Evolutionary conservation across 306 rosid species (phyloP), one percentile per base, ranked within the genome.

Genomic region (Vicia villosa): DNA sequence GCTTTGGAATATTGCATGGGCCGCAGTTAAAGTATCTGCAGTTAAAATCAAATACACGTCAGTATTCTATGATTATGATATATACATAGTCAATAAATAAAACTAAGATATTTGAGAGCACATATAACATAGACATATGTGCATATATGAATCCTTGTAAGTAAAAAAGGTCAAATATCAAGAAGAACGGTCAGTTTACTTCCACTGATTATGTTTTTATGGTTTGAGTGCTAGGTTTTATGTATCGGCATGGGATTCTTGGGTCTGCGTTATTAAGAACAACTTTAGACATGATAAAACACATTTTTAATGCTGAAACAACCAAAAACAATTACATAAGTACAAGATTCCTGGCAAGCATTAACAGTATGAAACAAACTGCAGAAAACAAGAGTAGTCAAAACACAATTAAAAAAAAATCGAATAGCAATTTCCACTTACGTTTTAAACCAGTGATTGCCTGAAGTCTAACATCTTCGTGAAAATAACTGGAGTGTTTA

Each of bases 391-490:
- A 66, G n/a, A n/a, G n/a, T 64, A 32, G 69, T 54, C 24, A 67
- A 41, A 68, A 20, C 56, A 64, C 12, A 32, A 51, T 20, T 58
- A 20, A 16, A 42, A 63, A 66, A 45, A 16, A 49, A 63, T 41
- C 32, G 37, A 49, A 61, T 75, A 73, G 34, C 55, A 63, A 37
- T 52, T 66, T 63, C 54, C 36, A 82, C 99, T 83, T 75, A 95
- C 99, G 74, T 89, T 95, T 91, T 80, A 95, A 79, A 71, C 86
- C 52, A 71, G 72, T 87, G 83, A 91, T 80, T 78, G 97, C 99
- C 77, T 95, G 99, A 73, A 95, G 99, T 69, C 99, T 86, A 72
- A 95, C 99, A 83, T 95, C 99, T 89, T 89, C 99, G 74, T 95
- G 99, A 73, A 95, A 95, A 82, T 91, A 95, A 28, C 86, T 74